Conservation (phyloP, 164 flowering plant species). For the Stephania cephalantha region DNA sequence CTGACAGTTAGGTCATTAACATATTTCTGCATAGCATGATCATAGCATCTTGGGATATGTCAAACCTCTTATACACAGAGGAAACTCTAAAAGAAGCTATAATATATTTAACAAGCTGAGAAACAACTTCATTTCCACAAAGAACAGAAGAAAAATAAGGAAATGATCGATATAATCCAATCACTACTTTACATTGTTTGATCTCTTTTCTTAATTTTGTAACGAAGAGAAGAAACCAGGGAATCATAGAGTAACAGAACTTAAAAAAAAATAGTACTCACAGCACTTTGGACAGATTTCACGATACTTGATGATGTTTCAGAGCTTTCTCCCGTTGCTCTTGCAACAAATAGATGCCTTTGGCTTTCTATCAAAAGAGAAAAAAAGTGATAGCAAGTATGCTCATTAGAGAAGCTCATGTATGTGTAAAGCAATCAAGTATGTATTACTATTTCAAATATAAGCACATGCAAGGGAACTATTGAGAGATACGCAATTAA, state of each 20-base stretch:
- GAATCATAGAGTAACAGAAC: neutral
- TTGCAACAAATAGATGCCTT: slow-evolving; percentile 34
- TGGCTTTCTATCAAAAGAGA: slow-evolving; percentile 29
- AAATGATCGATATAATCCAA: neutral
- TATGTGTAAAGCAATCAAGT: neutral
- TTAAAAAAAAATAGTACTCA: slow-evolving; percentile 26
- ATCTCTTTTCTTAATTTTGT: neutral
- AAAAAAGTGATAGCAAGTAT: neutral
- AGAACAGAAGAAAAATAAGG: neutral
- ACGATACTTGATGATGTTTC: slow-evolving; percentile 57
- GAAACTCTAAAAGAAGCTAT: no score
- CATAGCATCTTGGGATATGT: neutral
- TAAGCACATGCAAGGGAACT: no score
- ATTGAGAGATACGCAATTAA: no score
- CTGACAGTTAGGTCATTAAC: neutral
- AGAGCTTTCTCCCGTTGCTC: slow-evolving; percentile 68
- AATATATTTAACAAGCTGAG: neutral
- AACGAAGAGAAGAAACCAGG: neutral
- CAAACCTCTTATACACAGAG: neutral
- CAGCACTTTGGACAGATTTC: slow-evolving; percentile 68
- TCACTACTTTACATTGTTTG: neutral
- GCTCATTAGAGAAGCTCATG: neutral
- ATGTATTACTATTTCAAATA: no score
- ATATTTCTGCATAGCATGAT: neutral
- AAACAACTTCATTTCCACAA: slow-evolving; percentile 1